These are phyloP conservation scores for Psophocarpus tetragonolobus DNA, from an alignment of 306 rosid genomes.

Conservation along the genomic window DNA sequence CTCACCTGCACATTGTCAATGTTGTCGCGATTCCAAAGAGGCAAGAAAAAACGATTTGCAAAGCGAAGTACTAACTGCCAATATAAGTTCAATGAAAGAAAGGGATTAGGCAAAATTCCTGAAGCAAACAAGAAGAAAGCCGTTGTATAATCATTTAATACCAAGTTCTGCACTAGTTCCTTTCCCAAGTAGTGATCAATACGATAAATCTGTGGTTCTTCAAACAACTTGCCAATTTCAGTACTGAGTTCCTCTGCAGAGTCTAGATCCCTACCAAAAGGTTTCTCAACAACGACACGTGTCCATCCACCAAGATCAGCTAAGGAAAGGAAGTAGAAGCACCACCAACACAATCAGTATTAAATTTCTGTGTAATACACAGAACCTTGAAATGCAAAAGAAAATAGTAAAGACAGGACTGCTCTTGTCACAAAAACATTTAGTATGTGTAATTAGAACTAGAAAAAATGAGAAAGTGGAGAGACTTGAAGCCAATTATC, in stretches of 20 bases:
- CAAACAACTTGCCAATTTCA: constrained; percentile 77
- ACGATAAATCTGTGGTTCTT: constrained; percentile 78
- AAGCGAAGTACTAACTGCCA: constrained; percentile 89
- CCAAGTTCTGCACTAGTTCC: constrained; percentile 90
- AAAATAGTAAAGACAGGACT: background rate
- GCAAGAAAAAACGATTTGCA: constrained; percentile 80
- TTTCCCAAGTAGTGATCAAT: constrained; percentile 94
- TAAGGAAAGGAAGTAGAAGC: constrained; percentile 33
- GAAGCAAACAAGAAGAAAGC: constrained; percentile 24
- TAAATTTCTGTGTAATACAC: background rate
- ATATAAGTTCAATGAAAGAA: constrained; percentile 21
- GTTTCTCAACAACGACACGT: constrained; percentile 90
- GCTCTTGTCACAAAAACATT: background rate
- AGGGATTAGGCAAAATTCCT: constrained; percentile 34
- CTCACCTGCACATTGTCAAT: constrained; percentile 80
- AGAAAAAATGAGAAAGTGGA: background rate
- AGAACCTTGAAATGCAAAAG: constrained; percentile 16
- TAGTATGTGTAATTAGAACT: background rate
- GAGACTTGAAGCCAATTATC: background rate
- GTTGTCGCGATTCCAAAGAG: constrained; percentile 94
- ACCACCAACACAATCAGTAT: constrained; percentile 26
- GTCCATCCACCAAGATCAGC: constrained; percentile 93
- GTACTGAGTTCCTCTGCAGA: constrained; percentile 78
- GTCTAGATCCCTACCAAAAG: constrained; percentile 80
- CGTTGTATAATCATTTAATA: constrained; percentile 33